phyloP scores from a whole-genome alignment of 768 basidiomycete species.

The Tephrocybe sp. region DNA sequence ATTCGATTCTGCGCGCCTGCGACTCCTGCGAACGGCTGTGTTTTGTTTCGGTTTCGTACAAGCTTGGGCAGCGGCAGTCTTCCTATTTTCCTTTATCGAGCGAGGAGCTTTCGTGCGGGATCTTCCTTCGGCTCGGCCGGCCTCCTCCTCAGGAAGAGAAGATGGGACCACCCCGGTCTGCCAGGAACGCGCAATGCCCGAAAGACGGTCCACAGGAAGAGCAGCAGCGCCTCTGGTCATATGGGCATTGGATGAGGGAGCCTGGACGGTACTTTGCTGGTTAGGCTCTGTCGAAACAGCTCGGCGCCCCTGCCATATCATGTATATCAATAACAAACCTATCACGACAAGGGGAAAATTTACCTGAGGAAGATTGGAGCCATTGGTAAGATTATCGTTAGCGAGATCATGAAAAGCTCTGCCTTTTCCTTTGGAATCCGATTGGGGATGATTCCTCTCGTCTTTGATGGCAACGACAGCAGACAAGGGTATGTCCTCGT shows the following conservation, averaged over 20 bases:
- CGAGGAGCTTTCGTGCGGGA: not conserved
- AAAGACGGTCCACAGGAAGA: not conserved
- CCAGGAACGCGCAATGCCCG: constrained; percentile 22
- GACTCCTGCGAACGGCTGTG: not conserved
- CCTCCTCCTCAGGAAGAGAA: constrained; percentile 57
- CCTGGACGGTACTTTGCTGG: not conserved
- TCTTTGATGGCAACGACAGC: constrained; percentile 14
- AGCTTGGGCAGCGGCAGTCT: not conserved
- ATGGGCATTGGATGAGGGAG: not conserved
- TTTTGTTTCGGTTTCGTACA: constrained; percentile 5
- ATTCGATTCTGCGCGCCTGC: constrained; percentile 19
- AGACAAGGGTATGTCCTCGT: constrained; percentile 45
- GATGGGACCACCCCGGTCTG: constrained; percentile 49
- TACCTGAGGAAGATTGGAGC: constrained; percentile 4
- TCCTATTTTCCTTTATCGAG: constrained; percentile 5
- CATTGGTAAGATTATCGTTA: not conserved
- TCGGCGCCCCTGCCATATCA: not conserved
- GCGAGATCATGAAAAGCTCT: not conserved
- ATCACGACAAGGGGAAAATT: not conserved
- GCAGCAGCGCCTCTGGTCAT: constrained; percentile 8
- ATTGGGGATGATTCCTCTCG: constrained; percentile 18
- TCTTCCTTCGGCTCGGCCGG: not conserved
- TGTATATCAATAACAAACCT: not conserved
- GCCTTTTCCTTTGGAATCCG: constrained; percentile 9
- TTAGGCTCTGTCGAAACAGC: not conserved